Conservation (phyloP, 2,329 filamentous ascomycete species). For the Dryadomyces quercus-mongolicae region DNA sequence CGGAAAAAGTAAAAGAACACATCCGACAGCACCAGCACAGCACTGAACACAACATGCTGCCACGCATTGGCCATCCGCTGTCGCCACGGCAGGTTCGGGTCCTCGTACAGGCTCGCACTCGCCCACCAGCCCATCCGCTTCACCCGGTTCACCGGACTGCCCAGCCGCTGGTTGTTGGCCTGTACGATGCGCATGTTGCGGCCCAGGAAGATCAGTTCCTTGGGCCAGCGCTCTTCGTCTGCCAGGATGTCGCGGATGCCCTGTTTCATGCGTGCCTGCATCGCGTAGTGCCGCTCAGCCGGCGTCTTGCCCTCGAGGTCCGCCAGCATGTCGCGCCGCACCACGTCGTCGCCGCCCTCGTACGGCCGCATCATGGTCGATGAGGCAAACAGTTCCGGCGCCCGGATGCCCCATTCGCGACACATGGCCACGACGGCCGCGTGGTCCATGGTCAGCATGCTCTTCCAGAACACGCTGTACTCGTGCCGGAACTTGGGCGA, state of each 20-base stretch:
- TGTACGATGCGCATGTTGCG: slow-evolving; percentile 89
- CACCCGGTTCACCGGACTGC: slow-evolving; percentile 79
- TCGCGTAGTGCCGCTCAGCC: slow-evolving; percentile 72
- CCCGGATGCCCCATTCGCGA: slow-evolving; percentile 73
- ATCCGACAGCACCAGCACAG: slow-evolving; percentile 66
- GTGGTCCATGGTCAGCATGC: slow-evolving; percentile 89
- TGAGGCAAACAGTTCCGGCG: slow-evolving; percentile 81
- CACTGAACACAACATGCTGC: slow-evolving; percentile 69
- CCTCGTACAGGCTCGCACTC: slow-evolving; percentile 67
- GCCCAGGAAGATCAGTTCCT: slow-evolving; percentile 84
- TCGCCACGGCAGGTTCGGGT: slow-evolving; percentile 46
- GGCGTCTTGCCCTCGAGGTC: slow-evolving; percentile 44
- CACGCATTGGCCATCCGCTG: slow-evolving; percentile 59
- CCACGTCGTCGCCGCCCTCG: slow-evolving; percentile 64
- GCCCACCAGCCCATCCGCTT: slow-evolving; percentile 94
- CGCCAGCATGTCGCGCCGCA: slow-evolving; percentile 51
- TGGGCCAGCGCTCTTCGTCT: slow-evolving; percentile 80
- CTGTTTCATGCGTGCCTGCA: slow-evolving; percentile 76
- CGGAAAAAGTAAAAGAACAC: slow-evolving; percentile 73
- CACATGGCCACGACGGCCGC: slow-evolving; percentile 62
- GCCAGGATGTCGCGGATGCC: slow-evolving; percentile 56
- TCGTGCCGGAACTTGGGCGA: slow-evolving; percentile 69
- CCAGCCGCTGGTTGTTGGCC: slow-evolving; percentile 83
- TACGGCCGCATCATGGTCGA: slow-evolving; percentile 87
- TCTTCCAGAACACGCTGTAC: slow-evolving; percentile 88